Conservation (phyloP, 2,329 filamentous ascomycete genomes). For the Amesomyces nigricolor region DNA sequence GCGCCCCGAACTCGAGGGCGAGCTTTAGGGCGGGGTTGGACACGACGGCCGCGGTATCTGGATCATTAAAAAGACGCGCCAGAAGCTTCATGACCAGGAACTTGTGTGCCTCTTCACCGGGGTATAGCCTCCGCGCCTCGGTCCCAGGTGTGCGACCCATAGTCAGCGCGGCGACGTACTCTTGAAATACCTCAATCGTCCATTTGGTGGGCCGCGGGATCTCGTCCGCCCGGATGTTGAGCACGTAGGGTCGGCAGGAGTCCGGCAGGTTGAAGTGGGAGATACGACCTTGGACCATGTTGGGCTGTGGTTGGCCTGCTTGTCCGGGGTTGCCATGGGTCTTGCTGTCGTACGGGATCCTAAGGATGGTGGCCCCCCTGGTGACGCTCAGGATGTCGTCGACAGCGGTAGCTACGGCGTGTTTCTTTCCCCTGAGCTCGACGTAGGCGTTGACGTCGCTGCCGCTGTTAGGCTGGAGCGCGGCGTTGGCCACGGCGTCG, state of each 20-base stretch:
- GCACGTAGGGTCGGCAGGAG: constrained; percentile 5
- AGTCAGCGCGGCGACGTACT: constrained; percentile 39
- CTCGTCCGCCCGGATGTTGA: constrained; percentile 33
- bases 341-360: not conserved
- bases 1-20: constrained; percentile 39
- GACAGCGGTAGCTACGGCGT: constrained; percentile 22
- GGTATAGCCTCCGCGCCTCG: constrained; percentile 34
- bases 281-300: not conserved
- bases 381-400: constrained; percentile 23
- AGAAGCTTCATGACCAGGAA: constrained; percentile 37
- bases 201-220: constrained; percentile 37
- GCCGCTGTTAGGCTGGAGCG: not conserved
- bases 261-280: not conserved
- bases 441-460: constrained; percentile 20
- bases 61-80: constrained; percentile 35
- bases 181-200: constrained; percentile 38
- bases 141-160: constrained; percentile 34
- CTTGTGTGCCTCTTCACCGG: constrained; percentile 32
- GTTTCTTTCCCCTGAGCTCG: constrained; percentile 25
- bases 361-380: constrained; percentile 20
- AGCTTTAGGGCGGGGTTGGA: constrained; percentile 39
- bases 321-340: not conserved
- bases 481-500: no score
- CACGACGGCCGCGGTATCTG: constrained; percentile 31
- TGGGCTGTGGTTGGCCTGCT: not conserved